These are phyloP conservation scores for Erodium maritimum DNA, from an alignment of 345 rosid species.

Conservation along the genomic window DNA sequence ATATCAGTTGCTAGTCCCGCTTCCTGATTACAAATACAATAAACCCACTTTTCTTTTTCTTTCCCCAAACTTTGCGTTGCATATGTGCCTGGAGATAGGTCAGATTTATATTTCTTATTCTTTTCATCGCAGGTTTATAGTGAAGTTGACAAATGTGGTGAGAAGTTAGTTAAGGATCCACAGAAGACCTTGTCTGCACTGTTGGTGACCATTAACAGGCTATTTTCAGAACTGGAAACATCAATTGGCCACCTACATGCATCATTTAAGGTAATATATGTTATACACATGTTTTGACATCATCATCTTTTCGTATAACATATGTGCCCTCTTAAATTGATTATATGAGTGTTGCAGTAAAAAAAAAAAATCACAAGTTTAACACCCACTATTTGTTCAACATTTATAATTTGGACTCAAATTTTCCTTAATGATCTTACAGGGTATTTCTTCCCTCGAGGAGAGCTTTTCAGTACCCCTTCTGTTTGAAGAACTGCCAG, in stretches of 20 bases:
- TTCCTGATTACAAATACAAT: too few species aligned
- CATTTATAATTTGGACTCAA: background rate
- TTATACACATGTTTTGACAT: background rate
- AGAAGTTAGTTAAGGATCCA: constrained; percentile 56
- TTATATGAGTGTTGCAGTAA: too few species aligned
- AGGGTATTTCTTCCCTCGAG: constrained; percentile 55
- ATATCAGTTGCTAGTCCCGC: too few species aligned
- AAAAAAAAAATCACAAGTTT: background rate
- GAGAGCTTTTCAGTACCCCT: constrained; percentile 53
- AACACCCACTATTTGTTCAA: background rate
- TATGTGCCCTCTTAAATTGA: background rate
- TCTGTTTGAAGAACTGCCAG: constrained; percentile 52
- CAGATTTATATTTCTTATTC: background rate
- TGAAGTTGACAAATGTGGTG: constrained; percentile 61
- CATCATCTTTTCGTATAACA: background rate
- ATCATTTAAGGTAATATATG: constrained; percentile 36
- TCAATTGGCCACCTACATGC: constrained; percentile 56
- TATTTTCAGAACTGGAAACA: constrained; percentile 56
- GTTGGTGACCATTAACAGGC: constrained; percentile 30
- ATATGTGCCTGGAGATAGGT: background rate
- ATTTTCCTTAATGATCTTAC: constrained; percentile 12
- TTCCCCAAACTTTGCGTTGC: too few species aligned
- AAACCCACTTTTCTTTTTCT: too few species aligned
- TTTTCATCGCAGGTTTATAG: constrained; percentile 45
- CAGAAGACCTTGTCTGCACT: constrained; percentile 45